phyloP scores from a whole-genome alignment of 164 flowering plant species.

The Saururus chinensis region DNA sequence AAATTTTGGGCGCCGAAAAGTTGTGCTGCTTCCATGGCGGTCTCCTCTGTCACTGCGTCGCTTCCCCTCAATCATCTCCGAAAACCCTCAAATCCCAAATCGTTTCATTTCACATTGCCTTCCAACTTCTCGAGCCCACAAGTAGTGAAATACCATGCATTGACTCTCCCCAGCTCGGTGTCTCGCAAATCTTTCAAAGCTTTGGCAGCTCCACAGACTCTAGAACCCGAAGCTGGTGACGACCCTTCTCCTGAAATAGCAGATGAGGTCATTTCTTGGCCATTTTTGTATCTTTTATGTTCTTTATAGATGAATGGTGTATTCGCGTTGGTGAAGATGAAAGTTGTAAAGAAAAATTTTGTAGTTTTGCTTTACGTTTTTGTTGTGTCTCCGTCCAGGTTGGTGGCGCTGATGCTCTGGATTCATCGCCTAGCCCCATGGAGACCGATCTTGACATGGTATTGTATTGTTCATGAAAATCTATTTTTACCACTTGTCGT shows the following conservation, averaged over 20 bases:
- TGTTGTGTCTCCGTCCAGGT: conserved; percentile 13
- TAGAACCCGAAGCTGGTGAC: conserved; percentile 20
- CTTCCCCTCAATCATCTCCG: conserved; percentile 34
- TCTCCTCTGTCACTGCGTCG: conserved; percentile 36
- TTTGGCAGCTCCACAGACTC: conserved; percentile 59
- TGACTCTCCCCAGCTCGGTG: neutral
- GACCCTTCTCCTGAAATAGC: conserved; percentile 14
- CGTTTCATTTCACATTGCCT: conserved; percentile 19
- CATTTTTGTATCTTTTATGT: neutral
- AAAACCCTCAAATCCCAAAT: conserved; percentile 25
- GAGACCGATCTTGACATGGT: conserved; percentile 58
- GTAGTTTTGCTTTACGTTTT: neutral
- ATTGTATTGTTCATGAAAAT: neutral
- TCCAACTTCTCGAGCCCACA: conserved; percentile 10
- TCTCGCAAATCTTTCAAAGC: conserved; percentile 15
- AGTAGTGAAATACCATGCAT: conserved; percentile 12
- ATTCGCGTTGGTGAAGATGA: neutral
- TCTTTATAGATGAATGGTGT: conserved; percentile 1
- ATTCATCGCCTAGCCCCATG: conserved; percentile 26
- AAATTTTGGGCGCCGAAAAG: no score
- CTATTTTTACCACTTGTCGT: neutral
- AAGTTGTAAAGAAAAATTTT: neutral
- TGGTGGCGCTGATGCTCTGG: conserved; percentile 31
- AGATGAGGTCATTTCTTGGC: conserved; percentile 8
- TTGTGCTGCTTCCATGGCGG: conserved; percentile 1